A percentile compares a stretch with the other conserved stretches of the same genome.
Evolutionary conservation across 495 filamentous ascomycete species (phyloP).

Genomic region (Penicillium taxi): DNA sequence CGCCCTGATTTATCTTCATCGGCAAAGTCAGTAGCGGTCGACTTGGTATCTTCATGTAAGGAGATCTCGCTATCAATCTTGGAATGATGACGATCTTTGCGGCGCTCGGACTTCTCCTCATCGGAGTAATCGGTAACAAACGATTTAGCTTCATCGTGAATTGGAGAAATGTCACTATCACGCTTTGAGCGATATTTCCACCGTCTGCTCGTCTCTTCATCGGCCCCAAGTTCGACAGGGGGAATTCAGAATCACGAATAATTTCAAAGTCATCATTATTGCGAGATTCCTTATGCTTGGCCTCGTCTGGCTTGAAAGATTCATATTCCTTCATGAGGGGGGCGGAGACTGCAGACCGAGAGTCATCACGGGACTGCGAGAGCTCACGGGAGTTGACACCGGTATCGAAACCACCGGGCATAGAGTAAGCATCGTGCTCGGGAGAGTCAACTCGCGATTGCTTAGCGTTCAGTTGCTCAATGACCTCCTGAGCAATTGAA

Average conservation of each 20-base stretch:
- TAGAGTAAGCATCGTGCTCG: conserved; percentile 23
- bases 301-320: no score
- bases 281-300: conserved; percentile 18
- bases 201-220: no score
- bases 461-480: conserved; percentile 22
- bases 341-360: conserved; percentile 23
- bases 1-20: conserved; percentile 17
- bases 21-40: conserved; percentile 7
- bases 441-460: conserved; percentile 10
- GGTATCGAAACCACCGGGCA: conserved; percentile 38
- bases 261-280: conserved; percentile 19
- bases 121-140: background rate
- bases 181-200: background rate
- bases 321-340: conserved; percentile 11
- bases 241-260: conserved; percentile 8
- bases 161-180: conserved; percentile 1
- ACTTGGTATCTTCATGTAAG: conserved; percentile 8
- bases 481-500: conserved; percentile 25
- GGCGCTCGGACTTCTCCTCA: conserved; percentile 3
- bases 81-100: conserved; percentile 8
- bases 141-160: conserved; percentile 3
- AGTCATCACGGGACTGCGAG: conserved; percentile 6
- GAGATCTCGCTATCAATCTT: conserved; percentile 4
- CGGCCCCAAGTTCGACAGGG: conserved; percentile 4
- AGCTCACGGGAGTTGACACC: conserved; percentile 13